Evolutionary conservation across 805 yeast species (phyloP), one percentile per base, ranked within the genome.

Genomic region (Barnettozyma vustinii): DNA sequence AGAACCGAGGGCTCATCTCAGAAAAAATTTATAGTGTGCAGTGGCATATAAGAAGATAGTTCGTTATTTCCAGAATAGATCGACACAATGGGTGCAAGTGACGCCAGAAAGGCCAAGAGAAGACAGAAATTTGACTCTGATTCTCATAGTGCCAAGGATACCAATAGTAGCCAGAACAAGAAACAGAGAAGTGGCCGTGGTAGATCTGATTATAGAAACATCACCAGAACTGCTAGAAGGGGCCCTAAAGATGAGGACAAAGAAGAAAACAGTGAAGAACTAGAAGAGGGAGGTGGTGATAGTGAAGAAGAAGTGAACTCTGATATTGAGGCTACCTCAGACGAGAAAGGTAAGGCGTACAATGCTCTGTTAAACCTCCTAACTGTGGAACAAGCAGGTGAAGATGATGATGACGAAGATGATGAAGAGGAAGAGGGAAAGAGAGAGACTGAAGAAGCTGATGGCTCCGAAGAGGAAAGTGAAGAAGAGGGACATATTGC

Each of bases 351-450:
- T 3, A 70, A 72, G 57, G 86, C 85, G 0, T 85, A 86, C 63
- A 75, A 77, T 55, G 91, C 92, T 1, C 67, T 86, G 44, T 62
- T 86, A 59, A 79, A 87, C 1, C 71, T 86, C 44, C 70, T 85
- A 52, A 74, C 71, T 40, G 64, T 77, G 9, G 81, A 77, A 45
- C 76, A 73, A 52, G 61, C 65, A 19, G 61, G 47, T n/a, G 49
- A 54, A 27, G 54, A 51, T 27, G 48, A 48, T 15, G 46, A 48
- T 10, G 50, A 48, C n/a, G 47, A 49, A 20, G 54, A 54, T 4
- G 49, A 46, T 2, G 47, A 52, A 43, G 49, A 44, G 4, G 46
- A 51, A 15, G 51, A 49, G 8, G 60, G 51, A 6, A 57, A 53
- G 2, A 51, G 50, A 9, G 57, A 49, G 21, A 58, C 57, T 19